Base-by-base conservation (phyloP, 2,329 filamentous ascomycete genomes). In the Aspergillus novofumigatus region DNA sequence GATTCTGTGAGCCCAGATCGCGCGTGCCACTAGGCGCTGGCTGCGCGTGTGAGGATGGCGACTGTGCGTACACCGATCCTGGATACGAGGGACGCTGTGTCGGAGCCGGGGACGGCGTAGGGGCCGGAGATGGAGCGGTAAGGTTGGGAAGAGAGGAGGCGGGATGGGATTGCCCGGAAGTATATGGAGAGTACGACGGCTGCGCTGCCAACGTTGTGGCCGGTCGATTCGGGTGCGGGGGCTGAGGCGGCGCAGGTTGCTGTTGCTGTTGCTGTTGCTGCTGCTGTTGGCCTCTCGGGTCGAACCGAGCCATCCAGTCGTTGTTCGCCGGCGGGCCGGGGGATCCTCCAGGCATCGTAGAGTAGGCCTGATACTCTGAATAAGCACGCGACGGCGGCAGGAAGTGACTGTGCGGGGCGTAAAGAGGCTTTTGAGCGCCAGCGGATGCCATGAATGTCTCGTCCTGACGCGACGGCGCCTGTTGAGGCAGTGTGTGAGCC, bases 221-320 rank as follows among this genome's bases (percentile, higher is more conserved):
- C 4, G 65, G 21, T 9, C 68, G 71, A 48, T 54, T 56, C 29
- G 61, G 59, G 45, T 62, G 67, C 21, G 62, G 11, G 3, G 42
- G 42, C 20, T 23, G 67, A n/a, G 64, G 64, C 48, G 59, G 59
- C 26, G 53, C 60, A 26, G 63, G 64, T 23, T 62, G 58, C 54
- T 2, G 23, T 23, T 65, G 69, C 3, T 64, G 54, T 42, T 65
- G 66, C 20, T 70, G 23, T 23, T 65, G 69, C 3, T 64, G 54
- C 38, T 65, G 66, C 20, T 70, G 69, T 51, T 75, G 73, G 25
- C 68, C 69, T 52, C 75, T 62, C 25, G 75, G 75, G 56, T 77
- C 75, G 56, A 77, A 76, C 44, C 74, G 69, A 48, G 73, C 72
- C 67, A 76, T 73, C 75, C 75, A 77, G 56, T 77, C 75, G 54